Evolutionary conservation across 2,329 filamentous ascomycete genomes (phyloP).

Genomic region (Botryotinia convoluta): DNA sequence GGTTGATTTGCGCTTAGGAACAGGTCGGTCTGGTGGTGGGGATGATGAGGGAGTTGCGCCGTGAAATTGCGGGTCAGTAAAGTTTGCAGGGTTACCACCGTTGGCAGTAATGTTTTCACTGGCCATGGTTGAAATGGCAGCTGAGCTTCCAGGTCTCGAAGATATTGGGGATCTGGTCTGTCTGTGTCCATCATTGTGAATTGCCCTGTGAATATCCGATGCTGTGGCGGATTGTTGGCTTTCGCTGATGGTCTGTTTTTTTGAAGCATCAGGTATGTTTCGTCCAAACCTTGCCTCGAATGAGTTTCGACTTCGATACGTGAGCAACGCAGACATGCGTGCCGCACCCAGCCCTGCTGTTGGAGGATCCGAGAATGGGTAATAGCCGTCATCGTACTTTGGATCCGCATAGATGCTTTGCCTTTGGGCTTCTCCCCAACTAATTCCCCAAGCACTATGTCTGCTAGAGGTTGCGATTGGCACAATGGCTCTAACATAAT

Average conservation of each 20-base stretch:
- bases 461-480: conserved; percentile 82
- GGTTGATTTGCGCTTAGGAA: conserved; percentile 43
- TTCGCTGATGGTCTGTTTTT: conserved; percentile 78
- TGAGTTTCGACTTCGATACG: conserved; percentile 93
- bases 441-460: conserved; percentile 87
- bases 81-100: conserved; percentile 39
- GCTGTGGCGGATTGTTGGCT: conserved; percentile 58
- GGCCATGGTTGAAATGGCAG: conserved; percentile 21
- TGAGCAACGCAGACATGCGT: conserved; percentile 93
- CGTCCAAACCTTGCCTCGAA: conserved; percentile 94
- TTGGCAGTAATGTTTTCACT: conserved; percentile 27
- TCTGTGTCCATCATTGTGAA: conserved; percentile 79
- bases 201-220: conserved; percentile 65
- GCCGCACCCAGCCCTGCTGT: conserved; percentile 85
- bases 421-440: conserved; percentile 84
- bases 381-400: conserved; percentile 98
- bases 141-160: conserved; percentile 45
- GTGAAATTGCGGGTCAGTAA: conserved; percentile 68
- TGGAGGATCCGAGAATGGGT: conserved; percentile 82
- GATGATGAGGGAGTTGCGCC: conserved; percentile 55
- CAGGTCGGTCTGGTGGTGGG: conserved; percentile 41
- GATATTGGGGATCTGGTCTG: conserved; percentile 50
- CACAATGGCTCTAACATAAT: conserved; percentile 77
- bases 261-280: conserved; percentile 83
- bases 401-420: conserved; percentile 97